Evolutionary conservation across 371 early-diverging fungal species (phyloP).

Genomic region (Mucor racemosus): DNA sequence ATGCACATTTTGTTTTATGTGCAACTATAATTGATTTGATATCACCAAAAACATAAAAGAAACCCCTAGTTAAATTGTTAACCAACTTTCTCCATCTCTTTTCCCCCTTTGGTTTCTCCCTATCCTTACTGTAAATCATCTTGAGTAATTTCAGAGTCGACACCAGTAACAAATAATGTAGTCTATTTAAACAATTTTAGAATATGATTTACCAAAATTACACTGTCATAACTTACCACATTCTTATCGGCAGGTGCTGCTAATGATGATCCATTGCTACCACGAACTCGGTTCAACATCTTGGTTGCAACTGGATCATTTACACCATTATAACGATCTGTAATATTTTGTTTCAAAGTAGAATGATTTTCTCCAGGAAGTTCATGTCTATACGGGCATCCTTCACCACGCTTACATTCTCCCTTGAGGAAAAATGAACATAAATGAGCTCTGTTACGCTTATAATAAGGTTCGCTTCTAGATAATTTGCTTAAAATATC

Average conservation of each 20-base stretch:
- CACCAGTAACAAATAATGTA: slow-evolving; percentile 80
- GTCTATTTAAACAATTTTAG: slow-evolving; percentile 47
- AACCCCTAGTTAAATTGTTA: slow-evolving; percentile 46
- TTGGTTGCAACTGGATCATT: slow-evolving; percentile 94
- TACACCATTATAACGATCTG: slow-evolving; percentile 89
- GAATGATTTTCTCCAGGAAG: slow-evolving; percentile 83
- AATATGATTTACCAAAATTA: neutral
- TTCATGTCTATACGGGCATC: slow-evolving; percentile 94
- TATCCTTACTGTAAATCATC: slow-evolving; percentile 64
- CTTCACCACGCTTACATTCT: slow-evolving; percentile 88
- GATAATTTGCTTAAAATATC: slow-evolving; percentile 84
- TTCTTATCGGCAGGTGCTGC: slow-evolving; percentile 71
- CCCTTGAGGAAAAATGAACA: slow-evolving; percentile 97
- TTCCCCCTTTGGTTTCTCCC: neutral
- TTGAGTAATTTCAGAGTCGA: slow-evolving; percentile 71
- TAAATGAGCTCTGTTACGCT: slow-evolving; percentile 88
- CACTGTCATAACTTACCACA: slow-evolving; percentile 50
- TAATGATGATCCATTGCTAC: slow-evolving; percentile 36
- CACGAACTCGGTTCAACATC: slow-evolving; percentile 68
- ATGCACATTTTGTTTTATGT: slow-evolving; percentile 82
- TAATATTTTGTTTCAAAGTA: slow-evolving; percentile 83
- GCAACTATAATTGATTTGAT: slow-evolving; percentile 87
- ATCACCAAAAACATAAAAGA: slow-evolving; percentile 86
- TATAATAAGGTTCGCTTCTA: slow-evolving; percentile 89
- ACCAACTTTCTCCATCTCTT: neutral